A percentile compares a stretch with the other conserved stretches of the same genome.
phyloP scores from a whole-genome alignment of 345 rosid species.

The Iberis pinnata region DNA sequence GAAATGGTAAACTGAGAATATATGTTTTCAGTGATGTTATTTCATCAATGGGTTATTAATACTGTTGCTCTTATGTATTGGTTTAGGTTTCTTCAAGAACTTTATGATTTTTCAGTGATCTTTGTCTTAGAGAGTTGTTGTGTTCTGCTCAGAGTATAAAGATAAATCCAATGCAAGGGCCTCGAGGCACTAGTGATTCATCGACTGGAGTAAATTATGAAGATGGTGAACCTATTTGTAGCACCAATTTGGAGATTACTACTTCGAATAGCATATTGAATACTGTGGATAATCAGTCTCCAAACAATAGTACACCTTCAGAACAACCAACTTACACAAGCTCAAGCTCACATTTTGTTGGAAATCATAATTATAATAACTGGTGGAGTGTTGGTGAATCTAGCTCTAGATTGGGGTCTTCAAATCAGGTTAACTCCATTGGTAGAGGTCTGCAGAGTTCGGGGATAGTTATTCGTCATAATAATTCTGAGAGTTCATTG shows the following conservation, averaged over 20 bases:
- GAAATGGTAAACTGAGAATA: slow-evolving; percentile 8
- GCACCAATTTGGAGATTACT: slow-evolving; percentile 19
- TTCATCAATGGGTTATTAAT: slow-evolving; percentile 4
- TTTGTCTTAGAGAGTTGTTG: slow-evolving; percentile 1
- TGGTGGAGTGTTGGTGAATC: slow-evolving; percentile 66
- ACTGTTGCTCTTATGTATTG: not conserved
- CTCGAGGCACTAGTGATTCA: slow-evolving; percentile 22
- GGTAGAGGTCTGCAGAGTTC: slow-evolving; percentile 31
- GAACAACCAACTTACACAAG: slow-evolving; percentile 33
- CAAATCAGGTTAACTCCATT: slow-evolving; percentile 37
- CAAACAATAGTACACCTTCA: slow-evolving; percentile 11
- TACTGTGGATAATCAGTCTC: slow-evolving; percentile 43
- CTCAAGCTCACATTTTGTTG: slow-evolving; percentile 37
- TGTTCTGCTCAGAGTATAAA: slow-evolving; percentile 12
- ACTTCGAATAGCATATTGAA: slow-evolving; percentile 33
- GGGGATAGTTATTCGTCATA: slow-evolving; percentile 32
- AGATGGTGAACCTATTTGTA: slow-evolving; percentile 26
- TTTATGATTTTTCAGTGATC: not conserved
- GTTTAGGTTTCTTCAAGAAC: slow-evolving; percentile 19
- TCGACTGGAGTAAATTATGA: slow-evolving; percentile 19
- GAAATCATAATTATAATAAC: slow-evolving; percentile 35
- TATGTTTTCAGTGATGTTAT: not conserved
- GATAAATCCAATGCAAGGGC: slow-evolving; percentile 27
- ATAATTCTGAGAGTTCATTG: slow-evolving; percentile 34
- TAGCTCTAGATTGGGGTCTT: slow-evolving; percentile 43